Evolutionary conservation across 2,329 filamentous ascomycete genomes (phyloP), one percentile per base, ranked within the genome.

Genomic region (Pseudogymnoascus sp.): DNA sequence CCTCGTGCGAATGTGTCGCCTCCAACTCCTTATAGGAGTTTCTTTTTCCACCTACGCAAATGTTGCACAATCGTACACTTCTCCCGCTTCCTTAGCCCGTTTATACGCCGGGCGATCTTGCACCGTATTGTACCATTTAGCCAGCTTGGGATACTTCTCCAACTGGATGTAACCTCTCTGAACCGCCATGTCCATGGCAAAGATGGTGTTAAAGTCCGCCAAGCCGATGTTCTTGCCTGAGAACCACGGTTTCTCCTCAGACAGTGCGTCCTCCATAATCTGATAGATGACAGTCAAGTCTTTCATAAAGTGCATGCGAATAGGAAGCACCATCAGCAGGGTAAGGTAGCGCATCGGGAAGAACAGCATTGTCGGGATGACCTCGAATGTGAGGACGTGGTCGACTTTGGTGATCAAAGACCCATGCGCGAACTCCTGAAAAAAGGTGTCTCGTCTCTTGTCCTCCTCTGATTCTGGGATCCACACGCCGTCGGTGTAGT

Each of bases 211-310:
- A 13, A 61, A 21, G 13, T 61, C 60, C 3, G 60, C 60, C 60
- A 61, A 41, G 16, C 60, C 60, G 10, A 61, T 21, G 4, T 61
- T 61, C 31, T 61, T 61, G 13, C 60, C 60, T 4, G 60, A 37
- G 63, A 73, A 73, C 68, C 69, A 75, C 6, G 67, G 68, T 39
- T 66, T 68, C 67, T 71, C 72, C 3, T 68, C 70, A 4, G 62
- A 65, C 19, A 74, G 60, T 23, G 65, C 63, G 31, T 68, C 65
- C 39, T 73, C 72, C 67, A 74, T 65, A 5, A 73, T 25, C 48
- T 67, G 57, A 43, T 66, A 73, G 19, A 66, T 64, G 10, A 25
- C 64, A 31, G 60, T 54, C 16, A 71, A 36, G 37, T 71, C 69
- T 2, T 36, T 61, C n/a, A 65, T 54, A 19, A 69, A 71, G 13